phyloP scores from a whole-genome alignment of 2,329 filamentous ascomycete species.

The Exophiala phaeomuriformis region DNA sequence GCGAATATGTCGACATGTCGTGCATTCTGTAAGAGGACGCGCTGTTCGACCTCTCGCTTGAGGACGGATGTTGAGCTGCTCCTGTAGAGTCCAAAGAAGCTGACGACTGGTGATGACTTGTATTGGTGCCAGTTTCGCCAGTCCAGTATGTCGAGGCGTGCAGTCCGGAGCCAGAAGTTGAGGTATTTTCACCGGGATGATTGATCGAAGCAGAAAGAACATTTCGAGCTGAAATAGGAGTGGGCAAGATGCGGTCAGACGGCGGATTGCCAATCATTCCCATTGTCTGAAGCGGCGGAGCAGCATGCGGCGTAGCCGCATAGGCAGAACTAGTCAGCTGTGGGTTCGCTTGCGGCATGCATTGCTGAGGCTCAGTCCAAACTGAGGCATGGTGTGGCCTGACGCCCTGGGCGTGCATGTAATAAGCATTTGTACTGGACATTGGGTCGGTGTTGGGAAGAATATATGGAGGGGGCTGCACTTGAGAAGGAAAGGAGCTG shows the following conservation, averaged over 20 bases:
- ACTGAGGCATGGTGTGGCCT: conserved; percentile 13
- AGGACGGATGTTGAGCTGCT: conserved; percentile 15
- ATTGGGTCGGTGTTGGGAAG: conserved; percentile 32
- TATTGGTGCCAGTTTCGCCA: conserved; percentile 3
- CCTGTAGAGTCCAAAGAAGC: conserved; percentile 4
- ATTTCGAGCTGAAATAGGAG: conserved; percentile 10
- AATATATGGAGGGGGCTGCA: conserved; percentile 31
- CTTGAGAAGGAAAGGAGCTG: conserved; percentile 30
- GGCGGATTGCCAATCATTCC: conserved; percentile 4
- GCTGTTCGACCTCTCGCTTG: conserved; percentile 21
- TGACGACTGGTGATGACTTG: neutral
- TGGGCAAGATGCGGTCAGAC: conserved; percentile 17
- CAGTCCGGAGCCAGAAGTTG: conserved; percentile 2
- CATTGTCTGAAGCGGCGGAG: conserved; percentile 11
- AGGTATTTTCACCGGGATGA: conserved; percentile 5
- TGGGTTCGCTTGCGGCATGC: conserved; percentile 9
- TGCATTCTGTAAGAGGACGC: conserved; percentile 22
- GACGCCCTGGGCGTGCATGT: conserved; percentile 12
- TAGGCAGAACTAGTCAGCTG: conserved; percentile 6
- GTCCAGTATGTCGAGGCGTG: conserved; percentile 9
- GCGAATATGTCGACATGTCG: conserved; percentile 30
- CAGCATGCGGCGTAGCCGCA: conserved; percentile 5
- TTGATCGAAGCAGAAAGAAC: conserved; percentile 2
- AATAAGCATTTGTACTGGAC: conserved; percentile 15
- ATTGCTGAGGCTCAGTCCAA: conserved; percentile 18